phyloP scores from a whole-genome alignment of 805 yeast genomes.

The Saccharomycopsis fermentans region DNA sequence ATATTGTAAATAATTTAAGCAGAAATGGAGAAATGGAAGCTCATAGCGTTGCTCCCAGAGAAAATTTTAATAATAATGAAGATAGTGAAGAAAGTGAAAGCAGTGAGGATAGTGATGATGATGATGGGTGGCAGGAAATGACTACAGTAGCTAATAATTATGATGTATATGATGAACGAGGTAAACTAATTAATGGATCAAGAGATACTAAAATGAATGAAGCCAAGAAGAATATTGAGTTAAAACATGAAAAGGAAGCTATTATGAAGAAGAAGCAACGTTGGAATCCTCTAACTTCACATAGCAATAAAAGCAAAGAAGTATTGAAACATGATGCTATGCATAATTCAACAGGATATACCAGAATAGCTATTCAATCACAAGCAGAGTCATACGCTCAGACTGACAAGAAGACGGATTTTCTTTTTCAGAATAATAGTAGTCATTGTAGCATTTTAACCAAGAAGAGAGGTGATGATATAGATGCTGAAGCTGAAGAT shows the following conservation, averaged over 20 bases:
- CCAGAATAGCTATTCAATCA: conserved; percentile 78
- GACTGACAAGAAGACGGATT: conserved; percentile 47
- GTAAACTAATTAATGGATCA: conserved; percentile 37
- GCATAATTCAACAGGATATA: conserved; percentile 48
- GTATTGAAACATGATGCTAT: conserved; percentile 34
- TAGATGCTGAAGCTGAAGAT: conserved; percentile 2
- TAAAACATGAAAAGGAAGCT: conserved; percentile 4
- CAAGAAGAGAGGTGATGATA: conserved; percentile 10
- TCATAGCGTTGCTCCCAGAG: no score
- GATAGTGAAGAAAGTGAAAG: no score
- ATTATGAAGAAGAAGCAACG: conserved; percentile 18
- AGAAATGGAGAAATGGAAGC: no score
- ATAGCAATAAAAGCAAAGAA: conserved; percentile 15
- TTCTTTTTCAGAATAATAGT: conserved; percentile 32
- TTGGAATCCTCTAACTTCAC: conserved; percentile 5
- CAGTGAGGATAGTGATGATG: conserved; percentile 25
- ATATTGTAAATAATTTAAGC: no score
- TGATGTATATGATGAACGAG: conserved; percentile 74
- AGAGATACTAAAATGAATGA: not conserved
- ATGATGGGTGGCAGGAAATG: conserved; percentile 77
- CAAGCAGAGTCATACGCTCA: conserved; percentile 65
- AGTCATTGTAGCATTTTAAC: not conserved
- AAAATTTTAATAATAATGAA: no score
- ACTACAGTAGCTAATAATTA: conserved; percentile 59
- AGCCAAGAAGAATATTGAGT: conserved; percentile 2